phyloP scores from a whole-genome alignment of 2,329 filamentous ascomycete species.

The Plenodomus biglobosus region DNA sequence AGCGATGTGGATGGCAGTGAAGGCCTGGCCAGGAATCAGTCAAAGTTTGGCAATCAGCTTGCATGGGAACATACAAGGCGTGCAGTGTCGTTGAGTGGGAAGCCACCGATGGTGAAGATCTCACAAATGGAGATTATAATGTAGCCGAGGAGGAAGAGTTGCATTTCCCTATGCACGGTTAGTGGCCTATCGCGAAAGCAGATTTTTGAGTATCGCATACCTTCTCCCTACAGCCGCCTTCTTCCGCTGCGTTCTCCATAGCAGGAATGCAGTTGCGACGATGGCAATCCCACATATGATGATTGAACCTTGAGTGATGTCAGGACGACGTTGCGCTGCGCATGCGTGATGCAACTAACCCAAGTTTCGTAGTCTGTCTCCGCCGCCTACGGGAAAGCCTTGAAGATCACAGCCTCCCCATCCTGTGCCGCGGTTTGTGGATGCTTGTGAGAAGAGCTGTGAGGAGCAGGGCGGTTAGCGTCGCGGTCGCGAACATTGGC shows the following conservation, averaged over 20 bases:
- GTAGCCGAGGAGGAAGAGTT: slow-evolving; percentile 85
- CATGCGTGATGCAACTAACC: slow-evolving; percentile 57
- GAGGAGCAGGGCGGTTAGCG: slow-evolving; percentile 31
- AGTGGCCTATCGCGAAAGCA: slow-evolving; percentile 8
- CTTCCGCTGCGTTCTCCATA: slow-evolving; percentile 84
- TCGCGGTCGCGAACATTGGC: slow-evolving; percentile 13
- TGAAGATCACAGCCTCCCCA: slow-evolving; percentile 71
- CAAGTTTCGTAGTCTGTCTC: slow-evolving; percentile 74
- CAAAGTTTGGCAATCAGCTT: slow-evolving; percentile 1
- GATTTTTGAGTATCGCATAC: slow-evolving; percentile 54
- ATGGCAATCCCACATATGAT: slow-evolving; percentile 79
- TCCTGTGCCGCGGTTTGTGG: slow-evolving; percentile 62
- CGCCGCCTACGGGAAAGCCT: slow-evolving; percentile 71
- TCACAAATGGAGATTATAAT: slow-evolving; percentile 90
- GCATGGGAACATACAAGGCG: slow-evolving; percentile 63
- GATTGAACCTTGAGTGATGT: slow-evolving; percentile 70
- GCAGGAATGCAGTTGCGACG: slow-evolving; percentile 62
- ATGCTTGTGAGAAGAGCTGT: slow-evolving; percentile 65
- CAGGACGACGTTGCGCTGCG: slow-evolving; percentile 19
- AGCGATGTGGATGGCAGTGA: slow-evolving; percentile 87
- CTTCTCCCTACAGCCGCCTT: slow-evolving; percentile 90
- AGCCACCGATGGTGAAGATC: slow-evolving; percentile 91
- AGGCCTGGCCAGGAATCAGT: slow-evolving; percentile 59
- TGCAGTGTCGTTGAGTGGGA: slow-evolving; percentile 71
- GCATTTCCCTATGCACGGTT: slow-evolving; percentile 75